Evolutionary conservation across 78 protist species (phyloP), one percentile per base, ranked within the genome.

Genomic region (Ministeria vibrans): DNA sequence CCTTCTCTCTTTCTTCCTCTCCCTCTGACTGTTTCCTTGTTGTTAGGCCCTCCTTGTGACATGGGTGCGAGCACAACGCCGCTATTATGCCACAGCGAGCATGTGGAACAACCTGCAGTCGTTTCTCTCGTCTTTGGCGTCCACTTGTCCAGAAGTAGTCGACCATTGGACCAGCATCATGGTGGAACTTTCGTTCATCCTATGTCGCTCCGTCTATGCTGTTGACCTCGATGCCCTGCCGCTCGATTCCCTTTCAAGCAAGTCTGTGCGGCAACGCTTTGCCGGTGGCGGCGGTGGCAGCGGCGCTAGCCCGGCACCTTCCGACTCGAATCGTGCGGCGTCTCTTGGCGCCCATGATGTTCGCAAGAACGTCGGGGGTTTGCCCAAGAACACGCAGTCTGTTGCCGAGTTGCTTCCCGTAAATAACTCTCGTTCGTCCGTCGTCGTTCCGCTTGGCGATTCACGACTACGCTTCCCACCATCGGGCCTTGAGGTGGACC

Each of bases 191-290:
- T 20, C 77, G 25, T 20, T 20, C n/a, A 32, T 20, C 51, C 53
- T 72, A 18, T 15, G 30, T 15, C 15, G 9, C 15, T 41, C 22
- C 61, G 71, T 45, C 30, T 75, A 75, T 44, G 71, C 41, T 25
- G 15, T 75, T 20, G 79, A 75, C 44, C 68, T 75, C 68, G 79
- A 75, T 44, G 30, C 45, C 36, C 79, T 45, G 5, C 79, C 79
- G 68, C 13, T 75, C 34, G 61, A 75, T 15, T 38, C 46, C 0
- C 77, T 15, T 28, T 0, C 28, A 39, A 44, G 46, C 77, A 18
- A 18, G 25, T 72, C 77, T 72, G 0, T 39, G 77, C 2, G 77
- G 15, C 1, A 41, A 25, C 30, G 25, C 32, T 30, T 38, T 18
- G 34, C 25, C 18, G 79, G 55, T 15, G 4, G 20, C 49, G 71